A percentile compares a stretch with the other conserved stretches of the same genome.
phyloP scores from a whole-genome alignment of 2,329 filamentous ascomycete genomes.

The Neofusicoccum ribis region DNA sequence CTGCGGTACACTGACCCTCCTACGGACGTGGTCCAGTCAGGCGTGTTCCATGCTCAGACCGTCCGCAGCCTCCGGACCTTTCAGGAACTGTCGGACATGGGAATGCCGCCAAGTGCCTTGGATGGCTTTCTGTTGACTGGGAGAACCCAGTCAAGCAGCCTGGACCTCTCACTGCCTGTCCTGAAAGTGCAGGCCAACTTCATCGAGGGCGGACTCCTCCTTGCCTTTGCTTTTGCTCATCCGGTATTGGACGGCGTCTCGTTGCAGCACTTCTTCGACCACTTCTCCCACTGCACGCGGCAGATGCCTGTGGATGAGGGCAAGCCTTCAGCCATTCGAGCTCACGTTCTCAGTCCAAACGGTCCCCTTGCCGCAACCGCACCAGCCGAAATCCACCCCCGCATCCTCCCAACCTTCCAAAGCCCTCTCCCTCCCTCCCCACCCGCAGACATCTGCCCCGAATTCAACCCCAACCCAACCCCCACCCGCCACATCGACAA shows the following conservation, averaged over 20 bases:
- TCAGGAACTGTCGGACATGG: neutral
- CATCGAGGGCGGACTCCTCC: neutral
- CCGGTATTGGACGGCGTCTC: neutral
- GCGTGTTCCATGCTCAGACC: neutral
- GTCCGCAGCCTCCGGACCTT: neutral
- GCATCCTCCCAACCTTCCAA: neutral
- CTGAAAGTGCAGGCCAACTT: neutral
- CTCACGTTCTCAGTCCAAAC: neutral
- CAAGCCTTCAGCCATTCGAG: neutral
- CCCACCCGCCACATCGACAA: neutral
- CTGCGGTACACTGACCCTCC: neutral
- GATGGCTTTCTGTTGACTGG: neutral
- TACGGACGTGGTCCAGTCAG: neutral
- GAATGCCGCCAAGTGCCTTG: neutral
- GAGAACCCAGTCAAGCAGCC: accelerated
- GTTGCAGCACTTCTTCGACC: neutral
- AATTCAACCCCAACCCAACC: neutral
- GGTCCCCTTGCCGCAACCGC: neutral
- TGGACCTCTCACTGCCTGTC: neutral
- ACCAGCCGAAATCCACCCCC: neutral
- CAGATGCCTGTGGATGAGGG: neutral
- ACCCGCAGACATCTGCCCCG: neutral
- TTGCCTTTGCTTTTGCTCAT: neutral
- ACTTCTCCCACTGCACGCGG: neutral
- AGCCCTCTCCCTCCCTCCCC: neutral